These are phyloP conservation scores for Picea glauca DNA, from an alignment of 75 land plant species.

Conservation along the genomic window DNA sequence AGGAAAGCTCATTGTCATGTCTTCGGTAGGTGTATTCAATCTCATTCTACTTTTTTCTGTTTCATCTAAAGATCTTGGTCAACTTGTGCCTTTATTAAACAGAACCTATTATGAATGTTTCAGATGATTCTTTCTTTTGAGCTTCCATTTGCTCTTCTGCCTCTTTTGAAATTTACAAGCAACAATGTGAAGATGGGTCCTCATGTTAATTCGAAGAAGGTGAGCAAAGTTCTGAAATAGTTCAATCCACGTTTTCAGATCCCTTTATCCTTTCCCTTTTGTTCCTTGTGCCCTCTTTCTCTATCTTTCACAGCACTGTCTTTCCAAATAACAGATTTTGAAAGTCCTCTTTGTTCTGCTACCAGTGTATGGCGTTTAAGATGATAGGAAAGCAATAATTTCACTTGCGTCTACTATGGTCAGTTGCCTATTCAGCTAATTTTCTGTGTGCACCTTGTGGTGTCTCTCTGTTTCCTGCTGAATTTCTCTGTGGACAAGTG, in stretches of 20 bases:
- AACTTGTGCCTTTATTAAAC: neutral
- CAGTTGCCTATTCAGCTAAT: no score
- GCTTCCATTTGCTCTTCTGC: slow-evolving; percentile 84
- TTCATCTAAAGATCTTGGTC: neutral
- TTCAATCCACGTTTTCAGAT: neutral
- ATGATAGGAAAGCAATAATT: no score
- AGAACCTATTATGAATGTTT: neutral
- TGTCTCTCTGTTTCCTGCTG: no score
- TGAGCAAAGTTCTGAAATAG: slow-evolving; percentile 6
- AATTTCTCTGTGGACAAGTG: no score
- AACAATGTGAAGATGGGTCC: slow-evolving; percentile 85
- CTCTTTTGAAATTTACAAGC: slow-evolving; percentile 90
- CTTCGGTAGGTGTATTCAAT: neutral
- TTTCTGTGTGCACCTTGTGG: no score
- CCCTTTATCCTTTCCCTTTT: neutral
- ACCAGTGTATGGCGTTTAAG: no score
- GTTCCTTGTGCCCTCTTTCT: neutral
- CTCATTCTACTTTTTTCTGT: neutral
- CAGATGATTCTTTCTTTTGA: slow-evolving; percentile 95
- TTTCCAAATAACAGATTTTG: no score
- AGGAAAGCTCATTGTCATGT: slow-evolving; percentile 15
- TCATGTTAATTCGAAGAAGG: slow-evolving; percentile 38
- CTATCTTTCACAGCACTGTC: neutral
- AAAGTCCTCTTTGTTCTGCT: no score
- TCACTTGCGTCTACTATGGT: no score